These are phyloP conservation scores for Hymenoscyphus albidus DNA, from an alignment of 2,329 filamentous ascomycete genomes.

Conservation along the genomic window DNA sequence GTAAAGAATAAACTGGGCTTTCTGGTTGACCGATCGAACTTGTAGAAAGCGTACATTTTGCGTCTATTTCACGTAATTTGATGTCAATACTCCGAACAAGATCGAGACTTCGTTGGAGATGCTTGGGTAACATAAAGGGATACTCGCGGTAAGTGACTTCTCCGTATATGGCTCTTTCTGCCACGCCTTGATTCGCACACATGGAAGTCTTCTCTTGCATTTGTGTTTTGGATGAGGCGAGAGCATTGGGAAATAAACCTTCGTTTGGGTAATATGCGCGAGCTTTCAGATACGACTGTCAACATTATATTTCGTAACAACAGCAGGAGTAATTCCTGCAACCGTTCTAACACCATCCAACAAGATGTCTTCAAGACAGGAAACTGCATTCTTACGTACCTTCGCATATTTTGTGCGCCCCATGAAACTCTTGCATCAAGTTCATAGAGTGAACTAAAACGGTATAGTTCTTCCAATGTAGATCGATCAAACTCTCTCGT, in stretches of 20 bases:
- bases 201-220: background rate
- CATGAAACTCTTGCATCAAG: background rate
- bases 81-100: background rate
- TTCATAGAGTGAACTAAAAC: background rate
- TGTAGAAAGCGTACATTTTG: background rate
- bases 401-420: background rate
- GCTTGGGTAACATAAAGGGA: background rate
- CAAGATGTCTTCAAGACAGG: background rate
- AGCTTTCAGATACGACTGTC: background rate
- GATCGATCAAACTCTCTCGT: background rate
- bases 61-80: background rate
- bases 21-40: background rate
- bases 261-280: background rate
- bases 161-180: background rate
- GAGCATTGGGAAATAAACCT: background rate
- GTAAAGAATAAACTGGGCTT: background rate
- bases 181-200: background rate
- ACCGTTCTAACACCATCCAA: background rate
- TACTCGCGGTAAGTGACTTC: background rate
- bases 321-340: background rate
- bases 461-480: background rate
- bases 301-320: background rate
- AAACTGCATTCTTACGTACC: background rate
- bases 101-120: background rate
- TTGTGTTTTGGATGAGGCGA: background rate